These are phyloP conservation scores for Megacollybia platyphylla DNA, from an alignment of 1,284 basidiomycete species.

Conservation along the genomic window DNA sequence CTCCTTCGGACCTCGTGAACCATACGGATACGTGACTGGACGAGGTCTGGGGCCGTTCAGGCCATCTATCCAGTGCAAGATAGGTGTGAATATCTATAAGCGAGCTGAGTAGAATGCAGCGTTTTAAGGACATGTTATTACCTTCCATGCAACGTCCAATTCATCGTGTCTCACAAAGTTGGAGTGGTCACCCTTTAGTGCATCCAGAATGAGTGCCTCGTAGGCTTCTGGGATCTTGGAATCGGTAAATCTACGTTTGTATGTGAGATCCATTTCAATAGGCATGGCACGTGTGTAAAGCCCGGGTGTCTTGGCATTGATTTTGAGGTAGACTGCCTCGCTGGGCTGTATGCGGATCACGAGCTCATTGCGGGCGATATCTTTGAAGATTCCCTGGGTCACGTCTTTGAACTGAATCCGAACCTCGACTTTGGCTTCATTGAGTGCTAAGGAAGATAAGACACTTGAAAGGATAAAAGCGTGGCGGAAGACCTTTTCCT, in stretches of 20 bases:
- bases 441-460: constrained; percentile 49
- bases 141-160: constrained; percentile 92
- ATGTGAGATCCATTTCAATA: constrained; percentile 93
- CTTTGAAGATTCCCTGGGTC: constrained; percentile 89
- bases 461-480: neutral
- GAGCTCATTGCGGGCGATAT: constrained; percentile 89
- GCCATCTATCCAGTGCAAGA: constrained; percentile 90
- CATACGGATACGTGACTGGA: constrained; percentile 78
- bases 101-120: constrained; percentile 2
- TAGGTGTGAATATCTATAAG: constrained; percentile 81
- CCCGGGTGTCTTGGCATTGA: constrained; percentile 90
- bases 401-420: constrained; percentile 96
- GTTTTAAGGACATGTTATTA: constrained; percentile 16
- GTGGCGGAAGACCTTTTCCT: constrained; percentile 65
- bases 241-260: constrained; percentile 87
- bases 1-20: constrained; percentile 83
- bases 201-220: constrained; percentile 84
- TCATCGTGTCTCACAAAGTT: constrained; percentile 95
- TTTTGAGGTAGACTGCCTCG: constrained; percentile 90
- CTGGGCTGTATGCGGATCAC: constrained; percentile 92
- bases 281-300: constrained; percentile 82
- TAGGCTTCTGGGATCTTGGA: constrained; percentile 89
- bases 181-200: constrained; percentile 79
- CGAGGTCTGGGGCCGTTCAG: constrained; percentile 47
- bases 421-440: constrained; percentile 95